Base-by-base conservation (phyloP, 2,329 filamentous ascomycete species). In the Fusarium irregulare region DNA sequence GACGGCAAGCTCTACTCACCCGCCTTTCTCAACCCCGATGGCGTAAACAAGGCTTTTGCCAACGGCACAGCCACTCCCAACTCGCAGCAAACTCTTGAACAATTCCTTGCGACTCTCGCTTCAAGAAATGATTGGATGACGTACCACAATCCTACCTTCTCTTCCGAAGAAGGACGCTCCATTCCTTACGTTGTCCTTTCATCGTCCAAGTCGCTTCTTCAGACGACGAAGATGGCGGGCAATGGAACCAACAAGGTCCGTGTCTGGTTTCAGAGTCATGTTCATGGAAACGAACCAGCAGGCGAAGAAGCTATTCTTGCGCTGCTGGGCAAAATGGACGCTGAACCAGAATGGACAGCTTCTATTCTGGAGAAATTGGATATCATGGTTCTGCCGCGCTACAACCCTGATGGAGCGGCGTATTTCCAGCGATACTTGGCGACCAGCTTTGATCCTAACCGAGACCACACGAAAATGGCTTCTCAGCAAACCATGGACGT, bases 231-330 rank as follows among this genome's bases (percentile, higher is more conserved):
- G 3, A 21, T 51, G 10, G 37, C 27, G 4, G 18, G 51, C 3
- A 72, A 66, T n/a, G 20, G 34, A 5, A 64, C 50, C 3, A 57
- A 46, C 20, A 79, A 79, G 48, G 66, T 78, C 7, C 71, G 77
- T 2, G 72, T 79, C 9, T 79, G 76, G 76, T 56, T 79, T 2
- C 77, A 79, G 27, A 76, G 72, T 11, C 75, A 71, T 6, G 76
- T 78, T 0, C 77, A 79, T 20, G 77, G 78, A 12, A 78, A 79
- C 18, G 77, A 79, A 7, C 77, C 78, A 0, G 77, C 73, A 0
- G 78, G 77, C 3, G 78, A 79, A 56, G 72, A 79, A 50, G 73
- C 70, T 0, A 57, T 77, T 0, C 68, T 78, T 2, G 76, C 78
- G 0, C 66, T 79, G 0, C 71, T 79, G 0, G 78, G 77, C 0